Base-by-base conservation (phyloP, 139 green algal species). In the Coelastrella sp. region DNA sequence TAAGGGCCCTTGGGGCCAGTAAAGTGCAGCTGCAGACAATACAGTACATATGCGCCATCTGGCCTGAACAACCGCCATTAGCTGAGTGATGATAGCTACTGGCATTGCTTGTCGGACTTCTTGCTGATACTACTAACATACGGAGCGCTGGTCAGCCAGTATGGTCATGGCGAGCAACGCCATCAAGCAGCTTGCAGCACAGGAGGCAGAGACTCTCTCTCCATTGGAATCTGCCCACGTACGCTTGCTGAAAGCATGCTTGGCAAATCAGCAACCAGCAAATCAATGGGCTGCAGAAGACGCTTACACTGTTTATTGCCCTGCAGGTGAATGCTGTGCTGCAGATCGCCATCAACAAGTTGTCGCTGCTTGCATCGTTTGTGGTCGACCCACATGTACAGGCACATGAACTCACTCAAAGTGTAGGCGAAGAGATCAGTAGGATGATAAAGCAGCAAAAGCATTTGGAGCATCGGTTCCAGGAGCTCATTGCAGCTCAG, bases 371-470 rank as follows among this genome's bases (percentile, higher is more conserved):
- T 1, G 90, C 92, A 25, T 75, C 87, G 2, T 93, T 94, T 43
- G 91, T 80, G 17, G 90, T 95, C 4, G 93, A 96, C 77, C 92
- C 90, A 1, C 86, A 90, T 69, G 88, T 92, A 13, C 91, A 96
- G 76, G 93, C 93, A 8, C 87, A 94, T 57, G 89, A 94, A 50
- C 87, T 96, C 11, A 94, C 92, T 5, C 89, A 93, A 57, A 92
- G 85, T 57, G 93, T 96, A 2, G 94, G 94, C 3, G 92, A 95
- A 67, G 94, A 95, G 48, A 95, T 97, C 64, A 92, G 89, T 3
- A 81, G 89, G 3, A 92, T 96, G 86, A 94, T 97, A 30, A 79
- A 76, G 9, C 80, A 94, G 85, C 94, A 97, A 75, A 95, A 93
- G 83, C 72, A 91, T 30, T 86, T 97, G 13, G 94, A 97, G 79